Percentiles rank a stretch among this genome's conserved stretches.
Evolutionary conservation across 2,329 filamentous ascomycete species (phyloP).

Genomic region (Macrophomina phaseolina): DNA sequence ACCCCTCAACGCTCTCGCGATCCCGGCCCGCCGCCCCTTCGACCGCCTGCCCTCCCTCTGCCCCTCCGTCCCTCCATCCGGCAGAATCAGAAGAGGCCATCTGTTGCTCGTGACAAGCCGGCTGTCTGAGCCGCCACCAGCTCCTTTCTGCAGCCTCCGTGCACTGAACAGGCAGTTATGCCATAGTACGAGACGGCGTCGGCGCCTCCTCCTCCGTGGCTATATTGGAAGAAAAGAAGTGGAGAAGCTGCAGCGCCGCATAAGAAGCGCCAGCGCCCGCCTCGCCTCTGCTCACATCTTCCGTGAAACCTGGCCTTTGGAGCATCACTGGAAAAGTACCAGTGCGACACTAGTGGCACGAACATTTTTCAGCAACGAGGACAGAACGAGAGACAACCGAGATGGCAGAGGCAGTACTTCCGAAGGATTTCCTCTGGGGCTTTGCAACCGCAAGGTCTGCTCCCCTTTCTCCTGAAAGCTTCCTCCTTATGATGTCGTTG

Average conservation of each 20-base stretch:
- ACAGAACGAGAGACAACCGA: neutral
- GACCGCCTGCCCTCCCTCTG: constrained; percentile 21
- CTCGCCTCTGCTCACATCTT: neutral
- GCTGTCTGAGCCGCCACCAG: constrained; percentile 9
- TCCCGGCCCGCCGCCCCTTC: constrained; percentile 27
- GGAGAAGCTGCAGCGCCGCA: constrained; percentile 10
- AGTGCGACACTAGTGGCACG: neutral
- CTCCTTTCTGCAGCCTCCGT: constrained; percentile 17
- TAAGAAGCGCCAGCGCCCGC: neutral
- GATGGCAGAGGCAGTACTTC: constrained; percentile 42
- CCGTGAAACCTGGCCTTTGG: neutral
- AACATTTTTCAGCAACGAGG: neutral
- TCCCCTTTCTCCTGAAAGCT: constrained; percentile 22
- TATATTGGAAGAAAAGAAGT: constrained; percentile 25
- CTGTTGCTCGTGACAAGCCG: neutral
- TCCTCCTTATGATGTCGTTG: constrained; percentile 28
- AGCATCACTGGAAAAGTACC: neutral
- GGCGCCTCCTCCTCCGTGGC: constrained; percentile 44
- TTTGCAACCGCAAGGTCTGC: constrained; percentile 50
- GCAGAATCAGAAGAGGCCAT: neutral
- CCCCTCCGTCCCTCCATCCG: neutral
- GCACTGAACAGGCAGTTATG: constrained; percentile 3
- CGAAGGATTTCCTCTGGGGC: constrained; percentile 49
- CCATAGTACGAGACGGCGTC: constrained; percentile 36
- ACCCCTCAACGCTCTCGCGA: constrained; percentile 1